Evolutionary conservation across 345 rosid genomes (phyloP), one percentile per base, ranked within the genome.

Genomic region (Salix suchowensis): DNA sequence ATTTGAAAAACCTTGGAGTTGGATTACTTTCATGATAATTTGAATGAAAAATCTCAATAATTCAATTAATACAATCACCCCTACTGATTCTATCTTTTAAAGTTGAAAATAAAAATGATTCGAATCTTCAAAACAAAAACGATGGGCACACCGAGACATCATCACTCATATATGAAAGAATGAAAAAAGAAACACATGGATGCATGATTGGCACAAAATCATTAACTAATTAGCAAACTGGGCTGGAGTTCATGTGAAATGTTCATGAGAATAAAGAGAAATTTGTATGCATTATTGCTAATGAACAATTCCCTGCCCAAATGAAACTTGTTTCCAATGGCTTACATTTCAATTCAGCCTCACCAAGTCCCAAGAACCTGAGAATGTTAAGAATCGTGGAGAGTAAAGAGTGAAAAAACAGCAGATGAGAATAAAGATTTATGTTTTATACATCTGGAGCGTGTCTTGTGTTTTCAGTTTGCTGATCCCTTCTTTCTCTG

Each of bases 401-500:
- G 32, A 32, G 8, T 50, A 62, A 76, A 39, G 18, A 14, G 74
- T 9, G n/a, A 46, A 21, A 74, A 28, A 18, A 26, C 26, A 75
- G 26, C 10, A 26, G 8, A 42, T 7, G 7, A 18, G 24, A 5
- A 37, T n/a, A 30, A 13, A 23, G 42, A 55, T 44, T 12, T n/a
- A 15, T 61, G 7, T 23, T 76, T 77, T 84, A 85, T 62, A 86
- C 91, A 77, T 82, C 60, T 68, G 85, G 72, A 48, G 84, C 68
- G 71, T 73, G 79, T 74, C 24, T 71, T 46, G 62, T 42, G 70
- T 74, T 70, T 48, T 85, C 72, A 46, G 76, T 66, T 36, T 83
- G 86, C 44, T 67, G 78, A 71, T 82, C 70, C 75, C 79, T 91
- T 62, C 16, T 79, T 60, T 91, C 93, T 82, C 91, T 89, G 73